Evolutionary conservation across 2,329 filamentous ascomycete species (phyloP).

Genomic region (Macrophomina tecta): DNA sequence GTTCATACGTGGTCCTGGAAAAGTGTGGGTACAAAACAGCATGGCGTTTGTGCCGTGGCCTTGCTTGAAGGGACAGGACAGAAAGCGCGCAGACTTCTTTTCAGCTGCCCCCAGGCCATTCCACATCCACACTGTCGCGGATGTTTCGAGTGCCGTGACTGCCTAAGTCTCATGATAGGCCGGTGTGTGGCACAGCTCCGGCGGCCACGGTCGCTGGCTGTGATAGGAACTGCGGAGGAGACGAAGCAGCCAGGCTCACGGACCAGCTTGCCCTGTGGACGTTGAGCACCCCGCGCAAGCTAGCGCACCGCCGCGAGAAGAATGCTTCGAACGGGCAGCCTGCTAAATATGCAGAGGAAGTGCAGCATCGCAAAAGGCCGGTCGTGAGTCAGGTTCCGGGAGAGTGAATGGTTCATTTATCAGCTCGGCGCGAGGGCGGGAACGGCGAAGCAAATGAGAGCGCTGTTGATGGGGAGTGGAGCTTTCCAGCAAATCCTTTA

Average conservation of each 20-base stretch:
- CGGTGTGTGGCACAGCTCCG: slow-evolving; percentile 8
- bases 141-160: background rate
- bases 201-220: slow-evolving; percentile 3
- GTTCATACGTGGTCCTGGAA: background rate
- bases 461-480: slow-evolving; percentile 23
- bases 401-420: background rate
- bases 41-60: background rate
- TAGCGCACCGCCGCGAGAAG: background rate
- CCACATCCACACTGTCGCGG: background rate
- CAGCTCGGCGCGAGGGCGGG: slow-evolving; percentile 2
- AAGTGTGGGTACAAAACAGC: slow-evolving; percentile 2
- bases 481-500: slow-evolving; percentile 23
- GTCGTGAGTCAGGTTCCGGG: background rate
- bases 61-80: background rate
- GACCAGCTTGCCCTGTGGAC: background rate
- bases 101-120: too few relatives aligned
- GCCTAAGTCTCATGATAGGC: slow-evolving; percentile 12
- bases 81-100: background rate
- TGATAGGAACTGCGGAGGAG: slow-evolving; percentile 3
- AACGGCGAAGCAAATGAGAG: slow-evolving; percentile 14
- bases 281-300: slow-evolving; percentile 1
- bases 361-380: background rate
- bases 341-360: background rate
- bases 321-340: too few relatives aligned
- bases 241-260: background rate